Percentiles rank a stretch among this genome's conserved stretches.
These are phyloP conservation scores for Metschnikowia baotianmanensis DNA, from an alignment of 805 yeast species.

Conservation along the genomic window DNA sequence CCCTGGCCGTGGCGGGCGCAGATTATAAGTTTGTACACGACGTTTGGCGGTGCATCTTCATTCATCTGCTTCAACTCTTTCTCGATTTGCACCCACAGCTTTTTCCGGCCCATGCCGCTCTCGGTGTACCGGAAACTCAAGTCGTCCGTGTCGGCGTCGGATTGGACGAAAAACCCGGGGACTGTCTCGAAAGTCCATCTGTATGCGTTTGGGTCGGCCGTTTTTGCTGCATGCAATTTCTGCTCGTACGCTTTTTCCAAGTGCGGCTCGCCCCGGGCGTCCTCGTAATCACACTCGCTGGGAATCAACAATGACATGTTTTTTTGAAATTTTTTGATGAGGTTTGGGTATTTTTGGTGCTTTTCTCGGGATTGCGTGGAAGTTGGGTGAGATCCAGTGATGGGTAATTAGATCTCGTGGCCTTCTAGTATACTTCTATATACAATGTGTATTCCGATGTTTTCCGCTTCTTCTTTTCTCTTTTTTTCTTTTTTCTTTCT, in stretches of 20 bases:
- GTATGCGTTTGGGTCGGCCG: conserved; percentile 7
- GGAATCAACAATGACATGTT: conserved; percentile 25
- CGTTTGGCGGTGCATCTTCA: conserved; percentile 32
- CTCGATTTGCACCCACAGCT: conserved; percentile 40
- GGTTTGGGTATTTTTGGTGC: too few relatives aligned
- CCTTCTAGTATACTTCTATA: too few relatives aligned
- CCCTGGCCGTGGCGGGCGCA: conserved; percentile 74
- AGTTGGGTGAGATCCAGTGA: too few relatives aligned
- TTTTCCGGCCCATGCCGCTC: conserved; percentile 44
- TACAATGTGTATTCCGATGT: too few relatives aligned
- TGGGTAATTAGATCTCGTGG: too few relatives aligned
- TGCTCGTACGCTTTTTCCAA: conserved; percentile 11
- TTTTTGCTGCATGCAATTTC: conserved; percentile 2
- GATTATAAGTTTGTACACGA: conserved; percentile 46
- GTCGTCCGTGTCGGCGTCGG: conserved; percentile 45
- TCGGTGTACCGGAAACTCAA: conserved; percentile 41
- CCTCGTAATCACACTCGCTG: conserved; percentile 25
- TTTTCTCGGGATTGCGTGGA: too few relatives aligned
- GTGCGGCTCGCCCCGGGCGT: conserved; percentile 23
- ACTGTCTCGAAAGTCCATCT: conserved; percentile 48
- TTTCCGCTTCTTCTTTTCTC: too few relatives aligned
- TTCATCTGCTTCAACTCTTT: conserved; percentile 36
- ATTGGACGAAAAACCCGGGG: conserved; percentile 50
- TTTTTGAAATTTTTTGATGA: not conserved
- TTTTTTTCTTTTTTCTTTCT: too few relatives aligned